Evolutionary conservation across 257 asterid species (phyloP).

Genomic region (Solanum chilense): DNA sequence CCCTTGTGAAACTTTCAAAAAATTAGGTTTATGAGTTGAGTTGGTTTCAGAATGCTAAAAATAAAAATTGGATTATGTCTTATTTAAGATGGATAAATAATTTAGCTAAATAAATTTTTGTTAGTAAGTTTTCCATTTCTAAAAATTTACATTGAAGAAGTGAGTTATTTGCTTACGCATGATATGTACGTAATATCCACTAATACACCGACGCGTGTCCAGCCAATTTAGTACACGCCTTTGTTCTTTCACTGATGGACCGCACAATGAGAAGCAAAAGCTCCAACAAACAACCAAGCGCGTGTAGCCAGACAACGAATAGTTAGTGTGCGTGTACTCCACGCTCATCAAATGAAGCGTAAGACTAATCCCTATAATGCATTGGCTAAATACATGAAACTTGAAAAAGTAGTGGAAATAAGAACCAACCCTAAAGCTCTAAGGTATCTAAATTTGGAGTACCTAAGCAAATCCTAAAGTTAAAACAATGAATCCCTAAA

Average conservation of each 20-base stretch:
- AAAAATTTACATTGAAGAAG: neutral
- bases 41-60: too few species aligned
- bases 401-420: neutral
- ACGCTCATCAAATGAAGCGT: neutral
- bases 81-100: neutral
- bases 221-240: neutral
- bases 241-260: neutral
- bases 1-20: neutral
- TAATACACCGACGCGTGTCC: neutral
- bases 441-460: neutral
- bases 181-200: neutral
- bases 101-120: neutral
- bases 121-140: neutral
- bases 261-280: neutral
- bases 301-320: neutral
- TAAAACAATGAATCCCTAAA: constrained; percentile 3
- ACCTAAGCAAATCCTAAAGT: neutral
- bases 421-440: constrained; percentile 2
- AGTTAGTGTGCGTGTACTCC: neutral
- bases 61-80: too few species aligned
- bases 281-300: neutral
- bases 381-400: constrained; percentile 2
- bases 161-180: neutral
- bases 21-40: neutral
- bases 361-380: neutral